Conservation (phyloP, 768 basidiomycete genomes). For the Pleurotus cornucopiae region DNA sequence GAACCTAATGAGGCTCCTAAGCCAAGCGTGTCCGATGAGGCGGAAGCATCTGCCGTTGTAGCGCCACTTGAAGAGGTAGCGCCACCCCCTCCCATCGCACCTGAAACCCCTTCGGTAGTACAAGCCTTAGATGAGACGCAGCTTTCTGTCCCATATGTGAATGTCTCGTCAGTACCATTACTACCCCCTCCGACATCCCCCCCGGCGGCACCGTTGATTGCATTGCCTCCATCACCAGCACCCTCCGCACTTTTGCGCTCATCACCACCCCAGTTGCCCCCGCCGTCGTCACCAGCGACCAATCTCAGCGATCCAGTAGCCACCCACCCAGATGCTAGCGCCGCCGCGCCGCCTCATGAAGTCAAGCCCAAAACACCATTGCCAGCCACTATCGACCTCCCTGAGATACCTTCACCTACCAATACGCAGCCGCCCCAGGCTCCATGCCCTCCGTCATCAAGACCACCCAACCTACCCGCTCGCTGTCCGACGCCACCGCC, state of each 20-base stretch:
- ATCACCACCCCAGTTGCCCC: no score
- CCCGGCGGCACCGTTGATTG: background rate
- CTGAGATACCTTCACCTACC: conserved; percentile 10
- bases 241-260: no score
- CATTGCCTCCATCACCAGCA: no score
- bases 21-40: no score
- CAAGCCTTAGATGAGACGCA: no score
- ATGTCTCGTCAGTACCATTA: no score
- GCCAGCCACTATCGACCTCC: conserved; percentile 9
- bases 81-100: no score
- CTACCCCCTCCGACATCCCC: background rate
- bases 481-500: conserved; percentile 39
- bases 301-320: background rate
- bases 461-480: conserved; percentile 15
- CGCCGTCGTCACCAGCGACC: background rate
- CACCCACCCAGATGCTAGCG: background rate
- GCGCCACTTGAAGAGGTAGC: no score
- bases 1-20: no score
- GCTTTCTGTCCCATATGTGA: no score
- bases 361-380: conserved; percentile 11
- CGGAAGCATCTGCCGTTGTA: no score
- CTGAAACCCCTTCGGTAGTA: no score
- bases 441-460: conserved; percentile 9
- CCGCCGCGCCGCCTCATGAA: background rate
- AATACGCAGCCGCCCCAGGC: conserved; percentile 8